A percentile compares a stretch with the other conserved stretches of the same genome.
phyloP scores from a whole-genome alignment of 129 eudicot genomes.

The Chrysanthemum lavandulifolium region DNA sequence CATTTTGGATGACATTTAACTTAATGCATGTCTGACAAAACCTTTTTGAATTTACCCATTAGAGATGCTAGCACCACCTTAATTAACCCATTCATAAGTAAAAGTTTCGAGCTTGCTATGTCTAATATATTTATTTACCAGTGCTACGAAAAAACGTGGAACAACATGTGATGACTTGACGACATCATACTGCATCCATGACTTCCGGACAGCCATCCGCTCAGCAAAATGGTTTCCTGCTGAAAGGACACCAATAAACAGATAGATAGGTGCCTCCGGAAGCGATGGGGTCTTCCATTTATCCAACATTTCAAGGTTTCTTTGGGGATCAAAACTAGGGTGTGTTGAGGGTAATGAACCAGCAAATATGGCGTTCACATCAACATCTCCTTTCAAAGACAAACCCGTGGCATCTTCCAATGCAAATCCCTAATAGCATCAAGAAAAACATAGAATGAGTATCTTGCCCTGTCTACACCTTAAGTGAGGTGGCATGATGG shows the following conservation, averaged over 20 bases:
- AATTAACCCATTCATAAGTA: neutral
- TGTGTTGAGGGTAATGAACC: conserved; percentile 72
- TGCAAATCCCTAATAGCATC: conserved; percentile 59
- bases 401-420: conserved; percentile 87
- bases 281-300: conserved; percentile 70
- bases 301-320: conserved; percentile 57
- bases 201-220: conserved; percentile 90
- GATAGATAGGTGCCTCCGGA: conserved; percentile 46
- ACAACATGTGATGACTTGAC: conserved; percentile 52
- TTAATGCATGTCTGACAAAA: neutral
- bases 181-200: conserved; percentile 84
- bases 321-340: conserved; percentile 60
- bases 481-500: conserved; percentile 4
- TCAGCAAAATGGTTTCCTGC: conserved; percentile 96
- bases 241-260: conserved; percentile 78
- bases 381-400: conserved; percentile 63
- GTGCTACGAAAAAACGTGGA: conserved; percentile 84
- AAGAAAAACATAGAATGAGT: neutral
- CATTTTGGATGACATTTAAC: neutral
- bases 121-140: conserved; percentile 30
- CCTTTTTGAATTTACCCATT: neutral
- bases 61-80: neutral
- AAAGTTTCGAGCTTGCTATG: neutral
- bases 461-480: neutral
- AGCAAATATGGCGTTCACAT: conserved; percentile 57